Conservation (phyloP, 306 rosid species). For the Acmispon strigosus region DNA sequence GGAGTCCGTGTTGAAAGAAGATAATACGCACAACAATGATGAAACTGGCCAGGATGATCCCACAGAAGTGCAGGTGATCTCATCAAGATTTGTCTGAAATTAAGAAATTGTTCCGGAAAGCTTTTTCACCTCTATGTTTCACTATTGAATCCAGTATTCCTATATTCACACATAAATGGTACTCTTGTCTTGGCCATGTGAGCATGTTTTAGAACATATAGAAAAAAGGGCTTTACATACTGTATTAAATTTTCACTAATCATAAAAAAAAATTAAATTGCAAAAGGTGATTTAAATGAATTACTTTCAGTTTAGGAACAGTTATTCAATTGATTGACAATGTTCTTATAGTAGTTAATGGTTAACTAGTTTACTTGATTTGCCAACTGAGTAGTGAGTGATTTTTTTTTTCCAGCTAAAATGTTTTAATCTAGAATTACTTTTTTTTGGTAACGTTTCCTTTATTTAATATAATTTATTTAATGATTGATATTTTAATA, state of each 20-base stretch:
- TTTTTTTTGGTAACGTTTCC: too few species aligned
- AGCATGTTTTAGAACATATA: neutral
- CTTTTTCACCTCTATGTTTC: neutral
- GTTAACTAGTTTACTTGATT: too few species aligned
- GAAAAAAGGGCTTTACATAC: neutral
- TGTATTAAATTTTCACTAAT: neutral
- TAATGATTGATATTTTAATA: too few species aligned
- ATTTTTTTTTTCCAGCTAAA: too few species aligned
- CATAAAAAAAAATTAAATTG: neutral
- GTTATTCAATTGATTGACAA: too few species aligned
- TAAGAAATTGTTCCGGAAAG: neutral
- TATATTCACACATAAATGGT: neutral
- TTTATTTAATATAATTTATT: too few species aligned
- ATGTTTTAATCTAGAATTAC: too few species aligned
- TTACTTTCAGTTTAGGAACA: too few species aligned
- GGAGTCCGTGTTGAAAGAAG: conserved; percentile 46
- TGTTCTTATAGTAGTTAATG: too few species aligned
- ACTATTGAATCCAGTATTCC: neutral
- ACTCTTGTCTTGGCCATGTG: neutral
- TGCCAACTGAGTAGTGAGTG: too few species aligned
- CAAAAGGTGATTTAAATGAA: neutral
- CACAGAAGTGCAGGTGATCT: conserved; percentile 58
- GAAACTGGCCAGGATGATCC: conserved; percentile 37
- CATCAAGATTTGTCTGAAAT: conserved; percentile 20
- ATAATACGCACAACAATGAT: conserved; percentile 20